Percentiles rank a stretch among this genome's conserved stretches.
phyloP scores from a whole-genome alignment of 106 monocot genomes.

The Platanthera guangdongensis region DNA sequence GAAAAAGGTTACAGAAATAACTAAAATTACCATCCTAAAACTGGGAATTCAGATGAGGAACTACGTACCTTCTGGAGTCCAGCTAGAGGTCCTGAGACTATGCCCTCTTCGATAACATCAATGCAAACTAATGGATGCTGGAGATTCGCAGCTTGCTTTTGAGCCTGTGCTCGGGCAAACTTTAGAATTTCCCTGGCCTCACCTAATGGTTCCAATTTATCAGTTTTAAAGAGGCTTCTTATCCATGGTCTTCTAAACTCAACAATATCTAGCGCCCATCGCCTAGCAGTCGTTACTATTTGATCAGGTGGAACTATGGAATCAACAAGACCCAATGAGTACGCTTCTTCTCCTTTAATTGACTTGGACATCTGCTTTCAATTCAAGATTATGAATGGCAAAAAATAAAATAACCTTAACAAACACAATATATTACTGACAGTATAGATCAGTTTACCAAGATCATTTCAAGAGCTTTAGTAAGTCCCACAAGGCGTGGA shows the following conservation, averaged over 20 bases:
- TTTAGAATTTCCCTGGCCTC: slow-evolving; percentile 71
- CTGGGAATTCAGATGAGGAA: neutral
- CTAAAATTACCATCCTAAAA: neutral
- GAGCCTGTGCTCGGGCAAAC: slow-evolving; percentile 63
- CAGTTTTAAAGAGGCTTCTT: slow-evolving; percentile 66
- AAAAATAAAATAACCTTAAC: neutral
- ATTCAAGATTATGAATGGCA: neutral
- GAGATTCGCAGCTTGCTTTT: slow-evolving; percentile 53
- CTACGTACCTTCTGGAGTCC: slow-evolving; percentile 72
- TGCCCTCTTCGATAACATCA: slow-evolving; percentile 85
- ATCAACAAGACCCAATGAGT: slow-evolving; percentile 65
- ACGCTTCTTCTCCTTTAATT: slow-evolving; percentile 75
- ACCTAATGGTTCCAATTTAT: slow-evolving; percentile 59
- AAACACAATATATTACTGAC: neutral
- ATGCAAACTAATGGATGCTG: slow-evolving; percentile 73
- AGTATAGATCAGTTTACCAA: slow-evolving; percentile 33
- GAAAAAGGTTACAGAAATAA: neutral
- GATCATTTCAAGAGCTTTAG: slow-evolving; percentile 93
- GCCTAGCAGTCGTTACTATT: slow-evolving; percentile 50
- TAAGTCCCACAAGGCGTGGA: slow-evolving; percentile 80
- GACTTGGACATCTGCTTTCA: slow-evolving; percentile 57
- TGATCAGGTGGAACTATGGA: slow-evolving; percentile 48
- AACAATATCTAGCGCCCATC: slow-evolving; percentile 74
- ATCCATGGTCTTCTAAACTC: slow-evolving; percentile 70
- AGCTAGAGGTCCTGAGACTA: slow-evolving; percentile 66